phyloP scores from a whole-genome alignment of 1,284 basidiomycete species.

The Agaricales sp. region DNA sequence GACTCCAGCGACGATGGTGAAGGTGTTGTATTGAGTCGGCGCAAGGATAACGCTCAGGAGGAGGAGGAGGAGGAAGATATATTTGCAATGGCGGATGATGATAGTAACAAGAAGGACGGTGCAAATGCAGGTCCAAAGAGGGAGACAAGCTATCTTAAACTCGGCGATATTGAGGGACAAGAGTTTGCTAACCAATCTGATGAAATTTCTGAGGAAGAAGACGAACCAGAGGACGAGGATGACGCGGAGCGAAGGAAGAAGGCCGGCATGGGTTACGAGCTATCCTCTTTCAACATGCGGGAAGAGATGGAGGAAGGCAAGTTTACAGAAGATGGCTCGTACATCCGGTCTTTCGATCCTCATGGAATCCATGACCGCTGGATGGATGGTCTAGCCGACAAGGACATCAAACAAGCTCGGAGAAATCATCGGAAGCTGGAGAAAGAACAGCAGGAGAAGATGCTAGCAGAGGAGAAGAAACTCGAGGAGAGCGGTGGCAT shows the following conservation, averaged over 20 bases:
- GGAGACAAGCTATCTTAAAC: constrained; percentile 67
- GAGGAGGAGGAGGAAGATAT: constrained; percentile 76
- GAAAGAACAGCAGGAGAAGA: constrained; percentile 56
- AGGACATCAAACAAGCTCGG: constrained; percentile 78
- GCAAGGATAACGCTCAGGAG: constrained; percentile 32
- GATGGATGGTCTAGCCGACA: constrained; percentile 86
- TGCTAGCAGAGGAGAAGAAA: constrained; percentile 66
- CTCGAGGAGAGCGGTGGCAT: constrained; percentile 57
- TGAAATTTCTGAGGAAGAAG: constrained; percentile 35
- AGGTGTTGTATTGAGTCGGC: constrained; percentile 73
- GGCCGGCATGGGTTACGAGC: constrained; percentile 85
- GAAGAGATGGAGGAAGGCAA: constrained; percentile 97
- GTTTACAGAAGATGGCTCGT: constrained; percentile 89
- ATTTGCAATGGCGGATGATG: constrained; percentile 65
- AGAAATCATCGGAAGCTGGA: constrained; percentile 61
- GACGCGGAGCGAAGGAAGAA: constrained; percentile 65
- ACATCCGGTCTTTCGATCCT: constrained; percentile 81
- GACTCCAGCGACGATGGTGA: constrained; percentile 92
- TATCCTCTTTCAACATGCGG: constrained; percentile 98
- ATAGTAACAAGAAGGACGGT: constrained; percentile 32
- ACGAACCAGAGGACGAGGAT: constrained; percentile 70
- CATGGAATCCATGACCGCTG: constrained; percentile 91
- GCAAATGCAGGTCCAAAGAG: constrained; percentile 33
- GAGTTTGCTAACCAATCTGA: constrained; percentile 63
- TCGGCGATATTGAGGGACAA: constrained; percentile 95